Conservation (phyloP, 495 filamentous ascomycete species). For the Talaromyces proteolyticus region DNA sequence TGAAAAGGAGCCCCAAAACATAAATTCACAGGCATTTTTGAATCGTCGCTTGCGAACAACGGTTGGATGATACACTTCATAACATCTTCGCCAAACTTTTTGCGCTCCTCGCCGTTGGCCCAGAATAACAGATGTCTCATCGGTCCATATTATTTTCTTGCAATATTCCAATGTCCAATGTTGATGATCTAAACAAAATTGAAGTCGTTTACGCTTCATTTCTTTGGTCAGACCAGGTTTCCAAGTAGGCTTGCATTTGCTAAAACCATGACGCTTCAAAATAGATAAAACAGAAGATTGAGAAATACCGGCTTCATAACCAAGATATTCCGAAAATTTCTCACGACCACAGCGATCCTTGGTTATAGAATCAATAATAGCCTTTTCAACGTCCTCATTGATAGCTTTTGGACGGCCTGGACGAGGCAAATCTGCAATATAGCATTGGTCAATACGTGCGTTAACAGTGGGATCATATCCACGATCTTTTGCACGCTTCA, state of each 20-base stretch:
- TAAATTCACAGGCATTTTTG: slow-evolving; percentile 27
- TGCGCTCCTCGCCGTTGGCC: not conserved
- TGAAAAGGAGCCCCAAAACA: slow-evolving; percentile 29
- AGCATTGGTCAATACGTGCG: not conserved
- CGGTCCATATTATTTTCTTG: not conserved
- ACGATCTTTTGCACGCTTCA: not conserved
- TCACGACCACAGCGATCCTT: not conserved
- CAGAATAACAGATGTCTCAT: not conserved
- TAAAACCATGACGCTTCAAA: not conserved
- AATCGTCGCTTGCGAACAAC: slow-evolving; percentile 9
- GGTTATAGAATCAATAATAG: not conserved
- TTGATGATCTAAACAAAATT: not conserved
- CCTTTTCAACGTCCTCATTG: not conserved
- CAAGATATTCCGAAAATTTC: not conserved
- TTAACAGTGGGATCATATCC: slow-evolving; percentile 1
- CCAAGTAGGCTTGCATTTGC: slow-evolving; percentile 1
- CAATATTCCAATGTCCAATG: not conserved
- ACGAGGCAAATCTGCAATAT: not conserved
- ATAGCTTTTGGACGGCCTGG: not conserved
- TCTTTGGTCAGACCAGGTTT: slow-evolving; percentile 1
- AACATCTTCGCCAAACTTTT: not conserved
- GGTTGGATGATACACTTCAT: not conserved
- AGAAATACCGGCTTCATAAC: slow-evolving; percentile 5
- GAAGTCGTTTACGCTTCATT: not conserved
- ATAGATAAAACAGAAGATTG: slow-evolving; percentile 1